Evolutionary conservation across 1,139 yeast genomes (phyloP), one percentile per base, ranked within the genome.

Genomic region (Yamadazyma membranifaciens): DNA sequence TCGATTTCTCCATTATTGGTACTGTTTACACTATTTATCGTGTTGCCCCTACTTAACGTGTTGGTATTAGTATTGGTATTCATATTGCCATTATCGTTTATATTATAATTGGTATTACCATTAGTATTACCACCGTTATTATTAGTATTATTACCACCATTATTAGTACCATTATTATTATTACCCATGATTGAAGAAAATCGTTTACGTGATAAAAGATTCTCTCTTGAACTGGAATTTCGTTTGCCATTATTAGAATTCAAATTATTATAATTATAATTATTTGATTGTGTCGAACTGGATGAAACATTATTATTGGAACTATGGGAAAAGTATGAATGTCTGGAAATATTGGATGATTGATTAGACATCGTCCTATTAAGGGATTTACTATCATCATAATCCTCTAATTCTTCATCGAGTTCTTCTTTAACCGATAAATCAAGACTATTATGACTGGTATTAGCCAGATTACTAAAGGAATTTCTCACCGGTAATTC

Each of bases 381-480:
- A 9, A 58, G 46, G 28, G 46, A 53, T 35, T 50, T 51, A 15
- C 35, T 46, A 13, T 52, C 56, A 25, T 50, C 51, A 15, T 37
- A 43, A 3, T 46, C 51, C 6, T 51, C 62, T 9, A 54, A 54
- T 35, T 63, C 67, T 30, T 61, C 65, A 32, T 60, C 65, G 3
- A 39, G 6, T 15, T 48, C 54, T 42, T 62, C 66, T 24, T 48
- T 52, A n/a, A 62, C 39, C 9, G 57, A 45, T 9, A 13, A 25
- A 9, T 30, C 34, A 3, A 24, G 10, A 10, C 26, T 42, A 34
- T 15, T 37, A 31, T 31, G 35, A 25, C 12, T 25, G 10, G 12
- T n/a, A 25, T 11, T 11, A 6, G 12, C 10, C 11, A 9, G 11
- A 9, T 25, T 25, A 6, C 17, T 28, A 14, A 30, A 16, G 20